Evolutionary conservation across 345 rosid species (phyloP), one percentile per base, ranked within the genome.

Genomic region (Citrus cavaleriei): DNA sequence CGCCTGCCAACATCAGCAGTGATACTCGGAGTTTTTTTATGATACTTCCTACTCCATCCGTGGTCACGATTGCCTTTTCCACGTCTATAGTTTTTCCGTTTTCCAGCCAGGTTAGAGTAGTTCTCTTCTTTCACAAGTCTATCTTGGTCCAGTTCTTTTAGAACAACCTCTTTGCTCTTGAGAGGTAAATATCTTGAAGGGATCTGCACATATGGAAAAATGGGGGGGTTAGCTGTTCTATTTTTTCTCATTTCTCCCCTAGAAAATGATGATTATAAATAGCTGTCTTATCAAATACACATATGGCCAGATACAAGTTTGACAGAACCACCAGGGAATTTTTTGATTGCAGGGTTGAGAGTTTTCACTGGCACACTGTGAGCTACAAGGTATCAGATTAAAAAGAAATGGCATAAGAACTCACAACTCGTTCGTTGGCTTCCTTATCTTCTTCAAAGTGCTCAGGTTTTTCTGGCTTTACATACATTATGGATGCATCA

Each of bases 401-500:
- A 24, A 54, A 32, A 16, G 40, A 78, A 40, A 59, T n/a, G 25
- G 40, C 28, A 19, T 70, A 78, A 40, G 24, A 55, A 87, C 98
- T 90, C 79, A 95, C 99, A 63, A 81, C 85, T 63, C 77, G 83
- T 75, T 85, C 81, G 77, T 80, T 75, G 59, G 78, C 75, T n/a
- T 86, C 81, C 72, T 85, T 89, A 72, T 86, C 93, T 68, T 80
- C 91, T 68, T 80, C 91, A 2, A 67, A 80, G 78, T 86, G 80
- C 71, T 86, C 91, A 58, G 85, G 84, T 86, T 90, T 89, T 85
- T 89, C 97, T 30, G 79, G 88, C 85, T 85, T 87, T 70, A 84
- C 78, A 24, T 89, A 93, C 62, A 81, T 66, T 75, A 94, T 83
- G 51, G 91, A 92, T 13, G 88, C 78, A 79, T 94, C 98, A 40